These are phyloP conservation scores for Przewalskia tangutica DNA, from an alignment of 257 asterid species.

Conservation along the genomic window DNA sequence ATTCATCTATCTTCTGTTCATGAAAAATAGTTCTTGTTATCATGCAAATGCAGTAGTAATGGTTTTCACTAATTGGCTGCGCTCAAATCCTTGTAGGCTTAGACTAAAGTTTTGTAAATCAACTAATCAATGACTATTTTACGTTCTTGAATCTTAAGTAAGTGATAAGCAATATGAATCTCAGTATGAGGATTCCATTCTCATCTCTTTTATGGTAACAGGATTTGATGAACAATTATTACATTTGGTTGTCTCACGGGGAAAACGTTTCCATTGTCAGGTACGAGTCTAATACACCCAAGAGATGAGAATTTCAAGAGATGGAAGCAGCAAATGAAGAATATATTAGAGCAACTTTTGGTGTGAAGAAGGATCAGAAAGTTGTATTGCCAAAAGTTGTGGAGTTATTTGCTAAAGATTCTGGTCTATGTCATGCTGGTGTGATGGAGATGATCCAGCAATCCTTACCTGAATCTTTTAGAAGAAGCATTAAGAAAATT, in stretches of 20 bases:
- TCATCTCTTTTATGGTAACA: neutral
- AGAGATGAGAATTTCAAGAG: conserved; percentile 57
- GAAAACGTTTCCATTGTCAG: conserved; percentile 18
- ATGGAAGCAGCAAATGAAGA: conserved; percentile 89
- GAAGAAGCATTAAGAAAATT: conserved; percentile 50
- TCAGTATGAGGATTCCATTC: too few species aligned
- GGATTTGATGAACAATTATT: neutral
- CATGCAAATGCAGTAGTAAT: neutral
- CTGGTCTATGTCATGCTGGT: conserved; percentile 44
- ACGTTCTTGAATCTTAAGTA: neutral
- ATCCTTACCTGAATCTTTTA: conserved; percentile 55
- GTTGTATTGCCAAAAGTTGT: conserved; percentile 64
- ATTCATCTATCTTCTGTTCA: neutral
- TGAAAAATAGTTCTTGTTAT: neutral
- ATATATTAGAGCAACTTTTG: conserved; percentile 82
- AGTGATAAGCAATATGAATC: too few species aligned
- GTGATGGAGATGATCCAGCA: conserved; percentile 58
- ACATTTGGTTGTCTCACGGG: neutral
- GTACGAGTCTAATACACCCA: conserved; percentile 72
- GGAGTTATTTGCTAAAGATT: conserved; percentile 65
- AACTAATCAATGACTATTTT: neutral
- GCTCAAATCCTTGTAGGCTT: neutral
- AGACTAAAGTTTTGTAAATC: neutral
- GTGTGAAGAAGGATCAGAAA: conserved; percentile 57
- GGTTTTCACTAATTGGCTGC: neutral